phyloP scores from a whole-genome alignment of 495 filamentous ascomycete genomes.

The Astrothelium macrocarpum region DNA sequence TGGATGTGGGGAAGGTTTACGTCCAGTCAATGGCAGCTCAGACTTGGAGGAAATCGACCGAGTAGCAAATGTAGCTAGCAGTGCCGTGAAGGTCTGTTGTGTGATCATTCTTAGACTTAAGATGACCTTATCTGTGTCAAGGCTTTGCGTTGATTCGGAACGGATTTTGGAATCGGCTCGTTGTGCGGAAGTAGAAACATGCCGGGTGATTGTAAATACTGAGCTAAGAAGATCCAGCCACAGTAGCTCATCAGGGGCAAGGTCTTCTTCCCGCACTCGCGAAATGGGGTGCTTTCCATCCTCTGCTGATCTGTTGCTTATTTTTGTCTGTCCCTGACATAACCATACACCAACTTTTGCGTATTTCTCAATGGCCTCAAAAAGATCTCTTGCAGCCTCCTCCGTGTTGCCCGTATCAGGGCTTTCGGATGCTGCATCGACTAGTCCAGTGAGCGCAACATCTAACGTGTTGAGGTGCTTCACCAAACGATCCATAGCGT shows the following conservation, averaged over 20 bases:
- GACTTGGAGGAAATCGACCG: conserved; percentile 30
- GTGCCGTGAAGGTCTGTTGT: conserved; percentile 80
- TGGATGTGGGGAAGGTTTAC: conserved; percentile 22
- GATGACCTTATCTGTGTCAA: conserved; percentile 40
- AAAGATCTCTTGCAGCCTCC: conserved; percentile 50
- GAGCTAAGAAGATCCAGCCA: conserved; percentile 88
- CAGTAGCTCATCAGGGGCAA: conserved; percentile 68
- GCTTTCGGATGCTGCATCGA: conserved; percentile 45
- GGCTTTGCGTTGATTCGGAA: conserved; percentile 1
- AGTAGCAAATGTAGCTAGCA: conserved; percentile 46
- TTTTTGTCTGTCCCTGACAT: conserved; percentile 69
- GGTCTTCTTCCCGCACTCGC: conserved; percentile 41
- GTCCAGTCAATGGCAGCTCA: conserved; percentile 39
- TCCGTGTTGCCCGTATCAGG: conserved; percentile 46
- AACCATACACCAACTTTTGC: conserved; percentile 88
- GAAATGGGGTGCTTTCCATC: conserved; percentile 37
- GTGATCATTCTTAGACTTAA: conserved; percentile 63
- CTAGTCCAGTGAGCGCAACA: conserved; percentile 63
- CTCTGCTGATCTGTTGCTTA: conserved; percentile 16
- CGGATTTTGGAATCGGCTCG: conserved; percentile 9
- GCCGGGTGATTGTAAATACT: conserved; percentile 69
- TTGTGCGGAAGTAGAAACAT: conserved; percentile 22
- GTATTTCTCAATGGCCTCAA: conserved; percentile 78
- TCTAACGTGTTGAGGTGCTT: conserved; percentile 69
- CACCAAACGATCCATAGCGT: conserved; percentile 76